Evolutionary conservation across 306 rosid species (phyloP).

Genomic region (Gleditsia sinensis): DNA sequence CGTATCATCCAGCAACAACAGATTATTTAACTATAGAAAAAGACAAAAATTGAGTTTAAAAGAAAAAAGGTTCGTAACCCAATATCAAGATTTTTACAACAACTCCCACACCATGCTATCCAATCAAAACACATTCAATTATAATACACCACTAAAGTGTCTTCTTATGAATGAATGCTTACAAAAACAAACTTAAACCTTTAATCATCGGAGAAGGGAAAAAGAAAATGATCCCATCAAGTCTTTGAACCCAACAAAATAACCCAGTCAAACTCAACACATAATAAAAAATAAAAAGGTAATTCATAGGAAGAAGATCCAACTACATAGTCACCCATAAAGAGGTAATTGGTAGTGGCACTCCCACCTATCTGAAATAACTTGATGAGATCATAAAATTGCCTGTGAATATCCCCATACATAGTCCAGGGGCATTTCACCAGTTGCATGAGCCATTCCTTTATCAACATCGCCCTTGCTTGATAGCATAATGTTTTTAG

Average conservation of each 20-base stretch:
- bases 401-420: slow-evolving; percentile 96
- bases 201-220: not conserved
- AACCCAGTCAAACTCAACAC: not conserved
- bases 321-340: slow-evolving; percentile 99
- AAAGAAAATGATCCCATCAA: not conserved
- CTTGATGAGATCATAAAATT: slow-evolving; percentile 95
- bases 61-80: not conserved
- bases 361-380: slow-evolving; percentile 89
- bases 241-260: not conserved
- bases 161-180: not conserved
- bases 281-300: not conserved
- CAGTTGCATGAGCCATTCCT: slow-evolving; percentile 97
- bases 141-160: not conserved
- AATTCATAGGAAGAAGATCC: slow-evolving; percentile 25
- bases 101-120: not conserved
- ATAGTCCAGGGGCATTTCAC: slow-evolving; percentile 97
- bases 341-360: slow-evolving; percentile 95
- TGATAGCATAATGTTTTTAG: slow-evolving; percentile 63
- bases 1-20: not conserved
- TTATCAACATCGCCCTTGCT: slow-evolving; percentile 82
- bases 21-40: not conserved
- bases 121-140: not conserved
- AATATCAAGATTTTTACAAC: not conserved
- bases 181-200: not conserved
- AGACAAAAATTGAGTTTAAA: not conserved